Evolutionary conservation across 2,329 filamentous ascomycete species (phyloP).

Genomic region (Sporothrix pallida): DNA sequence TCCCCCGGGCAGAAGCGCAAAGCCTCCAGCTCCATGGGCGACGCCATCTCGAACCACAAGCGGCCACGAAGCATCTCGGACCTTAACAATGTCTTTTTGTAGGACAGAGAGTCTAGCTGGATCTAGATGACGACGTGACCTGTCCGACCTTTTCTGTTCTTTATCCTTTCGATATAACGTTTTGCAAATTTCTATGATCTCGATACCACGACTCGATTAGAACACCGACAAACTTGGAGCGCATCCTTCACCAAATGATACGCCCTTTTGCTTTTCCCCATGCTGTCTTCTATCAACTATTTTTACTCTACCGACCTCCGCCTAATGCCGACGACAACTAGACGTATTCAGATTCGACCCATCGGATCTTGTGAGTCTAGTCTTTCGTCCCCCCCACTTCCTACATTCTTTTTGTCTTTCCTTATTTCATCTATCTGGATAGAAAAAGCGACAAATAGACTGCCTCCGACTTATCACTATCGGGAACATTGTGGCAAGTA

Average conservation of each 20-base stretch:
- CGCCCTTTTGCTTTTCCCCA: background rate
- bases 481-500: background rate
- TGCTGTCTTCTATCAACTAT: background rate
- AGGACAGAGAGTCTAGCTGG: background rate
- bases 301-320: background rate
- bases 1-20: slow-evolving; percentile 60
- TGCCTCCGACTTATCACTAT: background rate
- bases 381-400: background rate
- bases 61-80: slow-evolving; percentile 65
- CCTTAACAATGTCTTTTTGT: slow-evolving; percentile 49
- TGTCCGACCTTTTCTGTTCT: background rate
- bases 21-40: slow-evolving; percentile 47
- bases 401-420: background rate
- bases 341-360: no score
- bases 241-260: background rate
- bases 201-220: background rate
- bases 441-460: background rate
- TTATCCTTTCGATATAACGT: background rate
- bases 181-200: background rate
- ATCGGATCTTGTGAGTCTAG: no score
- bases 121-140: background rate
- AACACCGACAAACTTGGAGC: slow-evolving; percentile 17
- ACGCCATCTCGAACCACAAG: slow-evolving; percentile 56
- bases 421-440: background rate
- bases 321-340: background rate